Conservation (phyloP, 495 filamentous ascomycete species). For the Clavariopsis aquatica region DNA sequence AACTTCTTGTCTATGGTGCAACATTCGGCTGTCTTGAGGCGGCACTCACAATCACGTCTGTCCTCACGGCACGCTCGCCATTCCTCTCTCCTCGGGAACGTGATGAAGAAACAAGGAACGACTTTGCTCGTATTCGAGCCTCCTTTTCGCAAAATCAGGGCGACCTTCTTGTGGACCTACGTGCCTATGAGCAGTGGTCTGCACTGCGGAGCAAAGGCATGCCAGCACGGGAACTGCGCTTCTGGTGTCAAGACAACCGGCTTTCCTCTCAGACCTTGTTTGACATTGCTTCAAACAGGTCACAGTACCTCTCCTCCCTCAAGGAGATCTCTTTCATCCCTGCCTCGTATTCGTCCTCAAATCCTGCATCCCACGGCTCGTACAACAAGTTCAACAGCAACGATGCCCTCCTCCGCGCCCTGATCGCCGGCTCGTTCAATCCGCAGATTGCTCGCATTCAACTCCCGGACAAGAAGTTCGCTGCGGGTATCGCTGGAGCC, state of each 20-base stretch:
- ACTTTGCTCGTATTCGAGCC: constrained; percentile 73
- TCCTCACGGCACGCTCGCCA: constrained; percentile 79
- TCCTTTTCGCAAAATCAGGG: constrained; percentile 76
- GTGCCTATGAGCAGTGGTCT: constrained; percentile 81
- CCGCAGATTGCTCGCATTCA: constrained; percentile 89
- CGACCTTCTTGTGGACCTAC: constrained; percentile 82
- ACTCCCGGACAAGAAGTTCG: constrained; percentile 94
- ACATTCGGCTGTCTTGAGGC: constrained; percentile 90
- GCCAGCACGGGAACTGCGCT: constrained; percentile 63
- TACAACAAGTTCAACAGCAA: constrained; percentile 54
- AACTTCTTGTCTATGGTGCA: constrained; percentile 92
- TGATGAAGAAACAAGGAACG: constrained; percentile 70
- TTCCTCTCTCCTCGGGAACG: constrained; percentile 67
- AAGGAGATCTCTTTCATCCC: constrained; percentile 81
- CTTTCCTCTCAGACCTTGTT: constrained; percentile 78
- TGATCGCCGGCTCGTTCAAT: constrained; percentile 88
- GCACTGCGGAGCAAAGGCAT: constrained; percentile 56
- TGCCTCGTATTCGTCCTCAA: constrained; percentile 46
- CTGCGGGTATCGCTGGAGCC: constrained; percentile 76
- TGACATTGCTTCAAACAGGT: constrained; percentile 82
- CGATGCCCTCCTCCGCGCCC: constrained; percentile 69
- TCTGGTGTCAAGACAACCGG: constrained; percentile 86
- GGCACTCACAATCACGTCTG: constrained; percentile 84
- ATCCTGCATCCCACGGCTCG: constrained; percentile 16
- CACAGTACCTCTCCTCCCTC: constrained; percentile 82